Conservation (phyloP, 306 rosid genomes). For the Medicago truncatula region MtrunA17r5.0-ANR NC_053043.1:37311501-37312000, state of each 20-base stretch:
- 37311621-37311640: conserved; percentile 46
- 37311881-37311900: neutral
- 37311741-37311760: conserved; percentile 68
- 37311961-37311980: no score
- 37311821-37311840: conserved; percentile 36
- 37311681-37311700: conserved; percentile 38
- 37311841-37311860: neutral
- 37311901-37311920: neutral
- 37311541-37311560: neutral
- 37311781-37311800: conserved; percentile 61
- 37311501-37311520: neutral
- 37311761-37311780: conserved; percentile 65
- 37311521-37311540: conserved; percentile 5
- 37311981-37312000: no score
- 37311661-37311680: conserved; percentile 61
- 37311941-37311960: no score
- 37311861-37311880: neutral
- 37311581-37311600: conserved; percentile 37
- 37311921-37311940: no score
- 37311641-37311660: conserved; percentile 70
- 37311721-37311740: conserved; percentile 65
- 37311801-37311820: conserved; percentile 49
- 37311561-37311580: neutral
- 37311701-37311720: conserved; percentile 71
- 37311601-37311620: conserved; percentile 62